Percentiles rank a stretch among this genome's conserved stretches.
These are phyloP conservation scores for Didymella lethalis DNA, from an alignment of 2,329 filamentous ascomycete genomes.

Conservation along the genomic window DNA sequence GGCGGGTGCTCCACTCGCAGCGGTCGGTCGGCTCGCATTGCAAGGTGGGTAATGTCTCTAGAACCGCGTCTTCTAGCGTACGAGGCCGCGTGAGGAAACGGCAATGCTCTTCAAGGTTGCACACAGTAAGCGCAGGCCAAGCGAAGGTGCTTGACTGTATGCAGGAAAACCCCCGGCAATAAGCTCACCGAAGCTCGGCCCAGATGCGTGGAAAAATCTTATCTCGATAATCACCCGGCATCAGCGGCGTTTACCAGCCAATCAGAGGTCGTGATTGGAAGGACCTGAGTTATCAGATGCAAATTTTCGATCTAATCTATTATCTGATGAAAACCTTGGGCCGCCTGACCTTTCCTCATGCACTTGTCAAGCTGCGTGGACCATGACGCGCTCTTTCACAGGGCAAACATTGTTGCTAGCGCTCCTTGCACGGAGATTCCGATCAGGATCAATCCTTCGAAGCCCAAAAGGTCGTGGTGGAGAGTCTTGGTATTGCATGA, in stretches of 20 bases:
- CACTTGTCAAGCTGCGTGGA: constrained; percentile 4
- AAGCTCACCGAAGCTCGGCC: constrained; percentile 36
- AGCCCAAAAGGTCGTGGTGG: not conserved
- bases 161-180: constrained; percentile 26
- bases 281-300: constrained; percentile 35
- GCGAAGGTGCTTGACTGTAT: constrained; percentile 21
- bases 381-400: not conserved
- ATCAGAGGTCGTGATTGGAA: constrained; percentile 16
- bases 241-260: constrained; percentile 25
- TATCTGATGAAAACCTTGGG: constrained; percentile 35
- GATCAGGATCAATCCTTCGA: not conserved
- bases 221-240: constrained; percentile 37
- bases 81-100: constrained; percentile 24
- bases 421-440: not conserved
- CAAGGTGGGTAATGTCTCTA: constrained; percentile 20
- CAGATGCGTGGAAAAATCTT: constrained; percentile 30
- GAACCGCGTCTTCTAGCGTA: constrained; percentile 23
- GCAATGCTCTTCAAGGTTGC: constrained; percentile 20
- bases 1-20: constrained; percentile 19
- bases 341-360: constrained; percentile 9
- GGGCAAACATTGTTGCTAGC: not conserved
- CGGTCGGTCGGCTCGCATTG: constrained; percentile 25
- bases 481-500: constrained; percentile 13
- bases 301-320: constrained; percentile 40
- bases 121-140: constrained; percentile 23